A percentile compares a stretch with the other conserved stretches of the same genome.
Conservation (phyloP, 2,329 filamentous ascomycete species). For the Neophaeococcomyces mojaviensis region DNA sequence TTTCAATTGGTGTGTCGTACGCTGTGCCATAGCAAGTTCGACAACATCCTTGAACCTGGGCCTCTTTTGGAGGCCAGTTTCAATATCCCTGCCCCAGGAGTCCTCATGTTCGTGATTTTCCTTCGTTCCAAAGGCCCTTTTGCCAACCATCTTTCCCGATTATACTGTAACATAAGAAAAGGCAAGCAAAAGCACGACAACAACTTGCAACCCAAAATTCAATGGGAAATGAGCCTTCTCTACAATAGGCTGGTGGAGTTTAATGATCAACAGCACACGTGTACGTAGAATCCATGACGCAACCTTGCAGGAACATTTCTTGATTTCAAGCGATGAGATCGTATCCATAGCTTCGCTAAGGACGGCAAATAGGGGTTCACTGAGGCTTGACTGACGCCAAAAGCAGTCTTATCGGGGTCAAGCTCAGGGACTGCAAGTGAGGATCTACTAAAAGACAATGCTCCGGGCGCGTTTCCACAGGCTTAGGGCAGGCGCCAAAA, state of each 20-base stretch:
- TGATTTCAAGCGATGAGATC: background rate
- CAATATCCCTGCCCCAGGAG: conserved; percentile 18
- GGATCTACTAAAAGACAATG: too few relatives aligned
- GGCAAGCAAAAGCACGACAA: background rate
- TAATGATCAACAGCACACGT: background rate
- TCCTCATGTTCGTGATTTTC: conserved; percentile 5
- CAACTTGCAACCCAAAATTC: background rate
- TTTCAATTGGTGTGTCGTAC: conserved; percentile 42
- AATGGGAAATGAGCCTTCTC: too few relatives aligned
- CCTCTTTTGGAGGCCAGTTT: conserved; percentile 18
- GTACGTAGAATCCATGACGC: conserved; percentile 1
- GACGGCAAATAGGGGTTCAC: background rate
- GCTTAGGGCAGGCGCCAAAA: too few relatives aligned
- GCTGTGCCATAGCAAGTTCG: conserved; percentile 38
- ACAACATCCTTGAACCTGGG: conserved; percentile 42
- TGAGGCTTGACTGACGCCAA: background rate
- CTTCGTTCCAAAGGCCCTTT: conserved; percentile 3
- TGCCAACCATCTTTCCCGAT: conserved; percentile 9
- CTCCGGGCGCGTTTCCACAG: too few relatives aligned
- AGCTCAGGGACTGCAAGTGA: background rate
- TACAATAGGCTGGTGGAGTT: too few relatives aligned
- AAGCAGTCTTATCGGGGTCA: background rate
- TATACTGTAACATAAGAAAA: background rate
- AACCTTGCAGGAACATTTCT: background rate
- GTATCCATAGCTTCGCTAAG: background rate